These are phyloP conservation scores for Hanseniaspora jakobsenii DNA, from an alignment of 805 yeast genomes.

Conservation along the genomic window DNA sequence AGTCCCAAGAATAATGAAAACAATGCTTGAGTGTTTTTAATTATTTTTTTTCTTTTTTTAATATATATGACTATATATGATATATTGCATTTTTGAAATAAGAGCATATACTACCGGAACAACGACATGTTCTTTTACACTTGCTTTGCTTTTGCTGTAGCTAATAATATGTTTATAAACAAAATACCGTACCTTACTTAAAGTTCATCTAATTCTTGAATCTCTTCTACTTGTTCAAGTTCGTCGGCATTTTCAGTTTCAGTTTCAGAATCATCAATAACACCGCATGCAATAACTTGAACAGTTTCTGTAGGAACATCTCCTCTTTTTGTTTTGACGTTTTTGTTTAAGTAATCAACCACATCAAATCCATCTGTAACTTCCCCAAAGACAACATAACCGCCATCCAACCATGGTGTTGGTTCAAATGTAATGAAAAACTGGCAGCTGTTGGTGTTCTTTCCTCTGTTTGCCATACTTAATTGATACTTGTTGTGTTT, in stretches of 20 bases:
- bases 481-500: conserved; percentile 59
- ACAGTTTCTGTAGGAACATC: conserved; percentile 45
- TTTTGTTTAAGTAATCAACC: conserved; percentile 55
- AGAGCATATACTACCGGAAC: too few species aligned
- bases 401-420: conserved; percentile 79
- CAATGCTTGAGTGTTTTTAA: conserved; percentile 21
- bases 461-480: conserved; percentile 75
- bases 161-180: background rate
- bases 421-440: conserved; percentile 85
- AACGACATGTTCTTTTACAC: too few species aligned
- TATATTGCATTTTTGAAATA: too few species aligned
- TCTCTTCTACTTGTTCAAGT: too few species aligned
- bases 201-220: conserved; percentile 14
- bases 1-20: conserved; percentile 31
- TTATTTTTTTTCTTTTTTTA: too few species aligned
- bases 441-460: conserved; percentile 80
- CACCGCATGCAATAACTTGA: conserved; percentile 14
- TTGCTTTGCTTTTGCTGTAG: too few species aligned
- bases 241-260: background rate
- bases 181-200: background rate
- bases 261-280: background rate
- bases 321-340: conserved; percentile 51
- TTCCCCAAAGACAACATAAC: conserved; percentile 93
- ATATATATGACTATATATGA: too few species aligned
- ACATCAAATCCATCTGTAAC: conserved; percentile 81